Evolutionary conservation across 2,329 filamentous ascomycete genomes (phyloP).

Genomic region (Microsporum audouinii): DNA sequence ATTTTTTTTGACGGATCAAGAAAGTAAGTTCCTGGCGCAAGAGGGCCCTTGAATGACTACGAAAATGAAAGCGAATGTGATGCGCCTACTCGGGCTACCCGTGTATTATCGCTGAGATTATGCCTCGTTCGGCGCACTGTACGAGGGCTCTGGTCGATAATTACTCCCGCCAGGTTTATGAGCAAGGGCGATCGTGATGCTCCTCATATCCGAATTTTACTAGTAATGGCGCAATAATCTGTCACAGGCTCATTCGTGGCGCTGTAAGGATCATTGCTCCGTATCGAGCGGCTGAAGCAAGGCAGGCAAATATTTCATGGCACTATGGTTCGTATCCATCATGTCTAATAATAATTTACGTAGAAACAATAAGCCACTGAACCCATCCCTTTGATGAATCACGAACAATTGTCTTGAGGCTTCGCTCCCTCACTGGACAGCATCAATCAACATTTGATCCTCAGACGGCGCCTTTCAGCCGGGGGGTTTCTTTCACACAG

Average conservation of each 20-base stretch:
- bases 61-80: not conserved
- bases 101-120: not conserved
- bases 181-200: not conserved
- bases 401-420: not conserved
- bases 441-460: not conserved
- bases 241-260: not conserved
- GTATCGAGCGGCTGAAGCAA: not conserved
- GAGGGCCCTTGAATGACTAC: not conserved
- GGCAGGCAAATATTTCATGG: not conserved
- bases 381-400: not conserved
- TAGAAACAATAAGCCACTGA: not conserved
- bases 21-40: not conserved
- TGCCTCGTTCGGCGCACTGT: not conserved
- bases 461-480: not conserved
- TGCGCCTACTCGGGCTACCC: not conserved
- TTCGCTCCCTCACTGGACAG: not conserved
- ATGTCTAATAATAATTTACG: not conserved
- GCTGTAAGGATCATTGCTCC: not conserved
- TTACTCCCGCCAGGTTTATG: not conserved
- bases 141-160: not conserved
- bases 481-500: not conserved
- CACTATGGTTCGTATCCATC: not conserved
- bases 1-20: not conserved
- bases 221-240: conserved; percentile 2
- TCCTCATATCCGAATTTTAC: not conserved